Conservation (phyloP, 1,284 basidiomycete species). For the Ustilago vetiveriae region DNA sequence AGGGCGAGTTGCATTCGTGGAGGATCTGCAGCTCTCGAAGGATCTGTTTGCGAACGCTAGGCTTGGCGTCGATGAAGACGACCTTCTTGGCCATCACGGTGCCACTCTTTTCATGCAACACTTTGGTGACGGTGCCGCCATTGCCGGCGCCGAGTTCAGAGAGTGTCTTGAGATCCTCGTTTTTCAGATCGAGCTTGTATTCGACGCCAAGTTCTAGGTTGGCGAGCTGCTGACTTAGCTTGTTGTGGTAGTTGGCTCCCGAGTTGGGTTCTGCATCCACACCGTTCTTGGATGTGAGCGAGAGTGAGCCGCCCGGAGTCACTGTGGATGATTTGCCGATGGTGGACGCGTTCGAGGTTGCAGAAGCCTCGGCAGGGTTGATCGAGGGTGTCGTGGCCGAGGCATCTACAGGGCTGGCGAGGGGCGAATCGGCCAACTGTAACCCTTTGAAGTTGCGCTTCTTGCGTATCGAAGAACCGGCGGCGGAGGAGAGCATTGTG, state of each 20-base stretch:
- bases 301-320: constrained; percentile 28
- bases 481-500: constrained; percentile 34
- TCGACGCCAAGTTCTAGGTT: constrained; percentile 68
- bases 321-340: constrained; percentile 23
- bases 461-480: constrained; percentile 55
- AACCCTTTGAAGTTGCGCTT: constrained; percentile 67
- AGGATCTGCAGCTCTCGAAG: constrained; percentile 96
- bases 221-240: constrained; percentile 64
- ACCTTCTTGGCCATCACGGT: constrained; percentile 66
- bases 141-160: constrained; percentile 95
- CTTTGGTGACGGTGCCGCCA: constrained; percentile 94
- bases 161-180: constrained; percentile 73
- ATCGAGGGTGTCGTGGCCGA: constrained; percentile 24
- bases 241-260: constrained; percentile 55
- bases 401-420: constrained; percentile 28
- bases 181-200: constrained; percentile 68
- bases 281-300: constrained; percentile 13
- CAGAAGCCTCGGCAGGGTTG: constrained; percentile 20
- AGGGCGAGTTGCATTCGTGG: constrained; percentile 91
- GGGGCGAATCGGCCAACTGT: constrained; percentile 54
- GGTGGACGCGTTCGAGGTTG: constrained; percentile 27
- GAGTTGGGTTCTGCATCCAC: constrained; percentile 42
- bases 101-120: constrained; percentile 60
- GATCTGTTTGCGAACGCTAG: constrained; percentile 96
- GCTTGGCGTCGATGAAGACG: constrained; percentile 96